Conservation (phyloP, 176 grass and related monocot species). For the Avena insularis region DNA sequence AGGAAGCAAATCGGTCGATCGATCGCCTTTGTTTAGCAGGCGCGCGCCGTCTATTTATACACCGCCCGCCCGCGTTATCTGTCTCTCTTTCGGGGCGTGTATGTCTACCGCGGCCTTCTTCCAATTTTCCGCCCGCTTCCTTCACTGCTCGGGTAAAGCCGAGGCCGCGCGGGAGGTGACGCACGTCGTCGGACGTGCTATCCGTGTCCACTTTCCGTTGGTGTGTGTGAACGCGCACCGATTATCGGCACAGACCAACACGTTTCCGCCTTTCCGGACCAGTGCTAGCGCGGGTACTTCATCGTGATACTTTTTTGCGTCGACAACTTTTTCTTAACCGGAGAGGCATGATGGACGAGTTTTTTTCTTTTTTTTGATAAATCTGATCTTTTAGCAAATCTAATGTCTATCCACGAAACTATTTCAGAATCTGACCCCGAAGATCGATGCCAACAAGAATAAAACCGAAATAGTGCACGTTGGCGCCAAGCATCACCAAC, state of each 20-base stretch:
- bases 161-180: not conserved
- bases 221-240: not conserved
- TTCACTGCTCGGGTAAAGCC: not conserved
- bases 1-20: not conserved
- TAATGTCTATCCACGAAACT: too few species aligned
- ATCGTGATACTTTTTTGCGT: too few species aligned
- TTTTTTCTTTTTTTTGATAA: too few species aligned
- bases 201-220: not conserved
- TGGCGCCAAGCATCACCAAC: too few species aligned
- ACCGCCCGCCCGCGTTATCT: not conserved
- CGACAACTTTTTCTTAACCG: too few species aligned
- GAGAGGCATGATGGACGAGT: too few species aligned
- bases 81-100: not conserved
- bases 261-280: not conserved
- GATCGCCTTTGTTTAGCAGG: conserved; percentile 23
- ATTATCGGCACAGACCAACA: not conserved
- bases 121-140: not conserved
- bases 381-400: too few species aligned
- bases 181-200: not conserved
- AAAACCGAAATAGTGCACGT: too few species aligned
- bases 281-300: not conserved
- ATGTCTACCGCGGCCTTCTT: not conserved
- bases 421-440: too few species aligned
- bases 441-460: too few species aligned
- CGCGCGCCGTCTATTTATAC: conserved; percentile 8